A percentile compares a stretch with the other conserved stretches of the same genome.
phyloP scores from a whole-genome alignment of 2,329 filamentous ascomycete species.

The Calonectria pseudoreteaudii region DNA sequence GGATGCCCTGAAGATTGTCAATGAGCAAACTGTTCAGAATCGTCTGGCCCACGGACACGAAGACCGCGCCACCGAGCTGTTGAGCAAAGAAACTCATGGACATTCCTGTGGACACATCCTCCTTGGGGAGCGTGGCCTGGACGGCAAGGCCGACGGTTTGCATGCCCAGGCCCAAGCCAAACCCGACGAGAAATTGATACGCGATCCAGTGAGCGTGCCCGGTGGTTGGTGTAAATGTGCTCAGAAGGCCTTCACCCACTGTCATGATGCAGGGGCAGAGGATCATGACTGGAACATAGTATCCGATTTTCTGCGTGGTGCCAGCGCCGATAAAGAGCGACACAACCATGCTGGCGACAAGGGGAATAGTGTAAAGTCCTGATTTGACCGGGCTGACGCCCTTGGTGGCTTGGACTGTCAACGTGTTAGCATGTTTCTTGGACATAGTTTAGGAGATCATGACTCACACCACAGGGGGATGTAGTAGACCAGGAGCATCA shows the following conservation, averaged over 20 bases:
- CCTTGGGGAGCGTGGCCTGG: conserved; percentile 63
- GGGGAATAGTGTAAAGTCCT: conserved; percentile 67
- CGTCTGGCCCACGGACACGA: conserved; percentile 68
- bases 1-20: conserved; percentile 51
- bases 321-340: conserved; percentile 62
- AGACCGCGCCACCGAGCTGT: conserved; percentile 69
- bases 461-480: conserved; percentile 66
- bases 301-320: conserved; percentile 65
- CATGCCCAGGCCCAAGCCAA: conserved; percentile 70
- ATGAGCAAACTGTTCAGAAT: conserved; percentile 62
- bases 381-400: conserved; percentile 64
- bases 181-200: conserved; percentile 69
- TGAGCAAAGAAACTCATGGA: conserved; percentile 69
- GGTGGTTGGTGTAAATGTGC: conserved; percentile 62
- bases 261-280: conserved; percentile 61
- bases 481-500: conserved; percentile 68
- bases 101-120: conserved; percentile 67
- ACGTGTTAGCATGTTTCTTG: conserved; percentile 29
- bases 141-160: conserved; percentile 68
- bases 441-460: background rate
- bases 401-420: conserved; percentile 66
- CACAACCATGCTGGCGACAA: conserved; percentile 66
- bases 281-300: conserved; percentile 70
- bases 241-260: conserved; percentile 68
- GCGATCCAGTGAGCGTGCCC: conserved; percentile 67